phyloP scores from a whole-genome alignment of 768 basidiomycete species.

The Pulveroboletus sp. region DNA sequence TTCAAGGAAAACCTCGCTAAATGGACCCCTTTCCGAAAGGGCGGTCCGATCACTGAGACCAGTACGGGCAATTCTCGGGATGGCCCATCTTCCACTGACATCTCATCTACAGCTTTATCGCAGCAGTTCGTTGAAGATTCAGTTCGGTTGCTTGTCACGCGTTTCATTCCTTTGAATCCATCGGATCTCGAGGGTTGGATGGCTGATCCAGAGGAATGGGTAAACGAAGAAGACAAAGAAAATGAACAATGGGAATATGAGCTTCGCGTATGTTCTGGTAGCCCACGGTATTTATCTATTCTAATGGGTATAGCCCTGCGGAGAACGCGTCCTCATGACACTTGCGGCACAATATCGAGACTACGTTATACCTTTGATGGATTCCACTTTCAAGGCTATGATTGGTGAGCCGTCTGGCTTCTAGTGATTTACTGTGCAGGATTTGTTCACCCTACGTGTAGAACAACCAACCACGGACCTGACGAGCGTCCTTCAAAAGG shows the following conservation, averaged over 20 bases:
- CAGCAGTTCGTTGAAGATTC: slow-evolving; percentile 71
- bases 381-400: slow-evolving; percentile 55
- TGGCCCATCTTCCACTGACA: slow-evolving; percentile 9
- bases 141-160: slow-evolving; percentile 72
- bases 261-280: slow-evolving; percentile 62
- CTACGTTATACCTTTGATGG: slow-evolving; percentile 66
- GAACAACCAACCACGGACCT: slow-evolving; percentile 53
- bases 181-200: slow-evolving; percentile 82
- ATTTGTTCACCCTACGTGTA: slow-evolving; percentile 12
- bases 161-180: slow-evolving; percentile 82
- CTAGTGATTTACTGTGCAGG: not conserved
- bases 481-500: slow-evolving; percentile 67
- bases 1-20: slow-evolving; percentile 81
- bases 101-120: slow-evolving; percentile 48
- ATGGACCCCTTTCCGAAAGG: slow-evolving; percentile 67
- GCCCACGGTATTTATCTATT: not conserved
- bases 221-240: slow-evolving; percentile 84
- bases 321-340: slow-evolving; percentile 87
- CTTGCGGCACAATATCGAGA: slow-evolving; percentile 67
- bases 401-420: slow-evolving; percentile 41
- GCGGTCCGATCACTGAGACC: slow-evolving; percentile 57
- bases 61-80: slow-evolving; percentile 36
- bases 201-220: slow-evolving; percentile 92
- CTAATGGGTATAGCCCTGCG: slow-evolving; percentile 65
- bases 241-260: slow-evolving; percentile 94